These are phyloP conservation scores for Polygonum maritimum DNA, from an alignment of 148 eudicot species.

Conservation along the genomic window DNA sequence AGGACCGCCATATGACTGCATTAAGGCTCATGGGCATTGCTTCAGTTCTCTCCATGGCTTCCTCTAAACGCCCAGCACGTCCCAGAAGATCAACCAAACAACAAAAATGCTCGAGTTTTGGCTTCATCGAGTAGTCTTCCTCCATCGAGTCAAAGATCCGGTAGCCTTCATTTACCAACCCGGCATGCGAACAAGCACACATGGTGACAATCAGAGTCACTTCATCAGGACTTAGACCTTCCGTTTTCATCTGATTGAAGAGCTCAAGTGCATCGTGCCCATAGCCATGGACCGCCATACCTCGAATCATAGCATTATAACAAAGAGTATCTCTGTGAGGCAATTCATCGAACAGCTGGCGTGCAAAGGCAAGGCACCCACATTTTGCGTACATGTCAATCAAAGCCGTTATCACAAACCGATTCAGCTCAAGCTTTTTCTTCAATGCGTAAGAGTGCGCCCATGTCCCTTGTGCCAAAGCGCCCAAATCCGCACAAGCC, in stretches of 20 bases:
- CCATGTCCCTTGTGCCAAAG: constrained; percentile 40
- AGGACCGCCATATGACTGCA: constrained; percentile 36
- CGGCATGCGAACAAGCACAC: constrained; percentile 40
- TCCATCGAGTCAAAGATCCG: constrained; percentile 28
- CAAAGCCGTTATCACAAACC: constrained; percentile 25
- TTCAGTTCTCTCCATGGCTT: constrained; percentile 22
- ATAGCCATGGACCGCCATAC: constrained; percentile 33
- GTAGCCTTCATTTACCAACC: constrained; percentile 31
- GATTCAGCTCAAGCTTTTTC: constrained; percentile 27
- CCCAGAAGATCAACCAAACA: constrained; percentile 42
- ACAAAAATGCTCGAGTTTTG: constrained; percentile 35
- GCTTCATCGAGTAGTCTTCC: constrained; percentile 22
- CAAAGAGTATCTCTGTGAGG: constrained; percentile 28
- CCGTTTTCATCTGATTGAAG: constrained; percentile 21
- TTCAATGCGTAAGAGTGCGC: constrained; percentile 26
- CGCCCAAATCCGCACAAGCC: constrained; percentile 43
- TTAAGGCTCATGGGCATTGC: constrained; percentile 38
- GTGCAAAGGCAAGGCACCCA: constrained; percentile 26
- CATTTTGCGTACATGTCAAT: constrained; percentile 37
- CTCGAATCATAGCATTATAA: constrained; percentile 39
- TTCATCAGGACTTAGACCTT: constrained; percentile 31
- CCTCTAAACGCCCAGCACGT: constrained; percentile 35
- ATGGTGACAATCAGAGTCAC: constrained; percentile 32
- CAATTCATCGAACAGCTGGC: constrained; percentile 26
- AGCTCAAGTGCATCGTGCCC: constrained; percentile 28